These are phyloP conservation scores for Chlamydomonas incerta DNA, from an alignment of 139 green algal genomes.

Conservation along the genomic window DNA sequence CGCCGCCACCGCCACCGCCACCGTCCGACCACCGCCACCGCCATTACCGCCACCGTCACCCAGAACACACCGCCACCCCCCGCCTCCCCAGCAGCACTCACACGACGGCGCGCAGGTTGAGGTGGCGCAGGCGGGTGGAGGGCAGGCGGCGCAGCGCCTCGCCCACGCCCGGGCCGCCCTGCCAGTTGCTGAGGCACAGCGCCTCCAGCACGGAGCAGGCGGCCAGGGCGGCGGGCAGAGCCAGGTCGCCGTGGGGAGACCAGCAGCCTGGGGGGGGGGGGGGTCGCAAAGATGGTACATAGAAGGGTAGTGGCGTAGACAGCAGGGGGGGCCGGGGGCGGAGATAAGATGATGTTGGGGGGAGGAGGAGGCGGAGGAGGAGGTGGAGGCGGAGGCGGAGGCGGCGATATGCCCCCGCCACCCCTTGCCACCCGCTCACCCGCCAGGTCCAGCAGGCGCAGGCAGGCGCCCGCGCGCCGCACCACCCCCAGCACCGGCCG, in stretches of 20 bases:
- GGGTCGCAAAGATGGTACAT: too few species aligned
- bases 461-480: background rate
- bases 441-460: slow-evolving; percentile 4
- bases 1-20: too few species aligned
- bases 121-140: background rate
- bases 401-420: too few species aligned
- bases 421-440: background rate
- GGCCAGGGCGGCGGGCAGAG: background rate
- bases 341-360: too few species aligned
- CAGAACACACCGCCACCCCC: background rate
- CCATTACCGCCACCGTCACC: background rate
- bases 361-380: too few species aligned
- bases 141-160: background rate
- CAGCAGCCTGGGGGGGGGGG: too few species aligned
- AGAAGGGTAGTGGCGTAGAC: too few species aligned
- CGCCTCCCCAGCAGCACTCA: background rate
- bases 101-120: slow-evolving; percentile 9
- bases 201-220: background rate
- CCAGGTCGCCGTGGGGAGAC: background rate
- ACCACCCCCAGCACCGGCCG: background rate
- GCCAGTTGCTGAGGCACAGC: slow-evolving; percentile 27
- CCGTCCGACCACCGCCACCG: background rate
- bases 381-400: too few species aligned
- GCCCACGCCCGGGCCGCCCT: background rate
- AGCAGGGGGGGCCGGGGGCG: too few species aligned